phyloP scores from a whole-genome alignment of 2,329 filamentous ascomycete species.

The Hymenoscyphus fructigenus region DNA sequence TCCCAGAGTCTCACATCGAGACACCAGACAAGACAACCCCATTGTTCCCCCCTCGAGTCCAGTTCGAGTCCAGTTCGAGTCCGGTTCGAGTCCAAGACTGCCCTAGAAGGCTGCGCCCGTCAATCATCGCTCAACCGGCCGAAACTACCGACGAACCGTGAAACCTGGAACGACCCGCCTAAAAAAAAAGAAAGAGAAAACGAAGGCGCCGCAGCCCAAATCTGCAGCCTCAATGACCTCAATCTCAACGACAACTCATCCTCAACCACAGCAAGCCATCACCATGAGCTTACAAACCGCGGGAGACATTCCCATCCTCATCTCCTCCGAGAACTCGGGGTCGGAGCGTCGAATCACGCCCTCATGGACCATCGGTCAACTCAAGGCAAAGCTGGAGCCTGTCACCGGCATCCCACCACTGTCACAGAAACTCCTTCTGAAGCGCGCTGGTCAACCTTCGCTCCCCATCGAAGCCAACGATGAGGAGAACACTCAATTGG shows the following conservation, averaged over 20 bases:
- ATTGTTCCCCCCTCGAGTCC: background rate
- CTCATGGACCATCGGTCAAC: slow-evolving; percentile 81
- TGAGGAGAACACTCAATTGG: slow-evolving; percentile 68
- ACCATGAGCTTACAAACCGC: slow-evolving; percentile 45
- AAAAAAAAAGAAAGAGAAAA: background rate
- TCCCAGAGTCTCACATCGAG: background rate
- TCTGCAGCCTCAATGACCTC: background rate
- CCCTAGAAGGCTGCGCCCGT: background rate
- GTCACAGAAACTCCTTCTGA: slow-evolving; percentile 73
- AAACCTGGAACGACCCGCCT: background rate
- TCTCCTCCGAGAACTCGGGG: slow-evolving; percentile 72
- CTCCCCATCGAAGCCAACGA: slow-evolving; percentile 67
- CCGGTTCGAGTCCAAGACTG: background rate
- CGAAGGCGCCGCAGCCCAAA: background rate
- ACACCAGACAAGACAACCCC: background rate
- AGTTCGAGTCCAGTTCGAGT: background rate
- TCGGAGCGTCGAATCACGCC: slow-evolving; percentile 91
- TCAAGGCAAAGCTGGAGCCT: slow-evolving; percentile 86
- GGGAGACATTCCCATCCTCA: slow-evolving; percentile 72
- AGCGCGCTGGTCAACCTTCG: slow-evolving; percentile 58
- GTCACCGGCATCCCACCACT: slow-evolving; percentile 87
- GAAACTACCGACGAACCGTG: background rate
- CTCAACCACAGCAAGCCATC: background rate
- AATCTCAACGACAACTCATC: background rate
- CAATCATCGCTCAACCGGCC: background rate